These are phyloP conservation scores for Avena insularis DNA, from an alignment of 176 grass and related monocot genomes.

Conservation along the genomic window DNA sequence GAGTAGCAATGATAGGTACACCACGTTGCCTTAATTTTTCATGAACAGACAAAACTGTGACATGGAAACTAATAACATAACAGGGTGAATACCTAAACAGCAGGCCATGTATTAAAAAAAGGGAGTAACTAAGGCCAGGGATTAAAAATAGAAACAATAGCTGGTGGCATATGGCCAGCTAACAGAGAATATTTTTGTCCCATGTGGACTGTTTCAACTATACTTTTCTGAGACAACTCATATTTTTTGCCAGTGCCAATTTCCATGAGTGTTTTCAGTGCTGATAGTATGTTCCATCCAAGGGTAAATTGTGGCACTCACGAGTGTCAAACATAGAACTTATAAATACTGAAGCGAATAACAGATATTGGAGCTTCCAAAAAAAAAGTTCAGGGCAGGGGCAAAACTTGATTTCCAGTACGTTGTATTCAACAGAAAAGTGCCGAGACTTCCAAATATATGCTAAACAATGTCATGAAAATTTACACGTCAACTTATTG, in stretches of 20 bases:
- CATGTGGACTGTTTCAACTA: slow-evolving; percentile 23
- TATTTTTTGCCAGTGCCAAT: not conserved
- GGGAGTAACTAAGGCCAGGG: slow-evolving; percentile 10
- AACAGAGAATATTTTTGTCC: slow-evolving; percentile 43
- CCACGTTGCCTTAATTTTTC: not conserved
- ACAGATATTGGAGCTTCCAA: not conserved
- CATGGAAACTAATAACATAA: slow-evolving; percentile 5
- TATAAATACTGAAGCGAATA: slow-evolving; percentile 2
- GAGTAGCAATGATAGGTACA: slow-evolving; percentile 7
- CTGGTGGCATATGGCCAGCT: slow-evolving; percentile 51
- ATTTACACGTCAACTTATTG: slow-evolving; percentile 11
- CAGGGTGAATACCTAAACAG: slow-evolving; percentile 29
- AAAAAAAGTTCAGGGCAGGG: not conserved
- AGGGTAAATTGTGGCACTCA: not conserved
- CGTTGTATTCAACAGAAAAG: not conserved
- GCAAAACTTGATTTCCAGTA: not conserved
- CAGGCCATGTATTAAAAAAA: slow-evolving; percentile 30
- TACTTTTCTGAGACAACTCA: not conserved
- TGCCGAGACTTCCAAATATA: not conserved
- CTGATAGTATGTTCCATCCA: not conserved
- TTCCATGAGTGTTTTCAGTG: slow-evolving; percentile 12
- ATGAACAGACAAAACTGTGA: slow-evolving; percentile 17
- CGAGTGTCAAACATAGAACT: not conserved
- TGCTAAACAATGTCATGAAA: slow-evolving; percentile 3
- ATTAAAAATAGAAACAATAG: slow-evolving; percentile 36